These are phyloP conservation scores for Goffeauzyma gilvescens DNA, from an alignment of 768 basidiomycete species.

Conservation along the genomic window DNA sequence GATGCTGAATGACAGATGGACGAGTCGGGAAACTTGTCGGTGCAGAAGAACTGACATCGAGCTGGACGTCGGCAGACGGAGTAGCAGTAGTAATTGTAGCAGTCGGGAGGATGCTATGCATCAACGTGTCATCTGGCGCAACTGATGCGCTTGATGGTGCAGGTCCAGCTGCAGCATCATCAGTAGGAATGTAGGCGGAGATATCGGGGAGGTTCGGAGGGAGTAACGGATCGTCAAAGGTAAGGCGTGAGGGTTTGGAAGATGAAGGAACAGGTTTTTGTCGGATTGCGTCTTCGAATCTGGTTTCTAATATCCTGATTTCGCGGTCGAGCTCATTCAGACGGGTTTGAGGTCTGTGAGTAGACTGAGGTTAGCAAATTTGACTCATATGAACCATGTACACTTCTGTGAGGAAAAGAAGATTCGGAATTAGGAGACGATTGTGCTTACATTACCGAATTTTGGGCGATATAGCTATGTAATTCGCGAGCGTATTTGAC, in stretches of 20 bases:
- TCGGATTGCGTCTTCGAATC: not conserved
- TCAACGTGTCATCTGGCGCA: not conserved
- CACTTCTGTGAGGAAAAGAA: not conserved
- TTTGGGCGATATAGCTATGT: not conserved
- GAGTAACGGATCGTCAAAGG: not conserved
- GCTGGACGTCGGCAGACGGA: no score
- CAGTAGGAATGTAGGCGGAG: no score
- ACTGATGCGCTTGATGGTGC: not conserved
- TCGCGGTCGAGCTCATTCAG: not conserved
- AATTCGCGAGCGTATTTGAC: slow-evolving; percentile 5
- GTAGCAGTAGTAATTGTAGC: no score
- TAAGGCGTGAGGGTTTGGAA: not conserved
- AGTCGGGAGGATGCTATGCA: no score
- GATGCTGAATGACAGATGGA: not conserved
- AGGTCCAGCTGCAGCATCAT: not conserved
- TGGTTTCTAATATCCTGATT: slow-evolving; percentile 1
- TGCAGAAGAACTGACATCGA: no score
- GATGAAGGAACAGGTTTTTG: no score
- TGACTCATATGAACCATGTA: not conserved
- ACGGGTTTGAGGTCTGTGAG: not conserved
- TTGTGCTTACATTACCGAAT: slow-evolving; percentile 1
- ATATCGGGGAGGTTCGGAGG: no score
- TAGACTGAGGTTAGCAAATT: no score
- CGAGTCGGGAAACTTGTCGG: not conserved
- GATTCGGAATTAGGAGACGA: not conserved